A percentile compares a stretch with the other conserved stretches of the same genome.
Conservation (phyloP, 2,329 filamentous ascomycete genomes). For the Fusarium coffeatum region DNA sequence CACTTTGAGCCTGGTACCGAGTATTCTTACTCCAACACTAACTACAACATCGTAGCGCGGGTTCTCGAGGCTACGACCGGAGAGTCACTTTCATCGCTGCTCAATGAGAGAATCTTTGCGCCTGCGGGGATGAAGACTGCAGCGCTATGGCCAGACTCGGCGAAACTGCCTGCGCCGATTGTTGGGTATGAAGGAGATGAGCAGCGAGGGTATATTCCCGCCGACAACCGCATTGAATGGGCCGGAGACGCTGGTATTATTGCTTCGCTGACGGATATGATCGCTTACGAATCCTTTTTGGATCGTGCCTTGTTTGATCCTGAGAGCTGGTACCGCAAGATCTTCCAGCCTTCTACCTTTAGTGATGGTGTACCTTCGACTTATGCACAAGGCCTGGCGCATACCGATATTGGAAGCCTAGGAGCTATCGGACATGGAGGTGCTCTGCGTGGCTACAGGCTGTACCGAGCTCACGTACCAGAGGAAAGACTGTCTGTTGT, state of each 20-base stretch:
- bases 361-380: constrained; percentile 22
- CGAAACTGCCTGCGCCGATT: constrained; percentile 16
- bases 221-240: constrained; percentile 31
- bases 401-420: constrained; percentile 18
- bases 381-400: constrained; percentile 22
- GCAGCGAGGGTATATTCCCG: constrained; percentile 18
- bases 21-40: constrained; percentile 35
- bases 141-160: constrained; percentile 21
- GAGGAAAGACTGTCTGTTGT: constrained; percentile 29
- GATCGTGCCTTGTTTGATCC: constrained; percentile 23
- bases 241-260: constrained; percentile 32
- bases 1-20: constrained; percentile 29
- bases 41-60: constrained; percentile 31
- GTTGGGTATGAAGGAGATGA: constrained; percentile 34
- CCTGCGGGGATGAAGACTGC: constrained; percentile 34
- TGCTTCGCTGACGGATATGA: constrained; percentile 28
- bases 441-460: constrained; percentile 30
- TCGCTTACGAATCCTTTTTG: constrained; percentile 27
- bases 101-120: constrained; percentile 24
- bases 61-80: constrained; percentile 21
- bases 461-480: constrained; percentile 24
- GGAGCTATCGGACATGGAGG: constrained; percentile 23
- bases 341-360: constrained; percentile 22
- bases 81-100: constrained; percentile 17
- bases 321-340: constrained; percentile 23